These are phyloP conservation scores for Leccinum ochraceum DNA, from an alignment of 768 basidiomycete genomes.

Conservation along the genomic window DNA sequence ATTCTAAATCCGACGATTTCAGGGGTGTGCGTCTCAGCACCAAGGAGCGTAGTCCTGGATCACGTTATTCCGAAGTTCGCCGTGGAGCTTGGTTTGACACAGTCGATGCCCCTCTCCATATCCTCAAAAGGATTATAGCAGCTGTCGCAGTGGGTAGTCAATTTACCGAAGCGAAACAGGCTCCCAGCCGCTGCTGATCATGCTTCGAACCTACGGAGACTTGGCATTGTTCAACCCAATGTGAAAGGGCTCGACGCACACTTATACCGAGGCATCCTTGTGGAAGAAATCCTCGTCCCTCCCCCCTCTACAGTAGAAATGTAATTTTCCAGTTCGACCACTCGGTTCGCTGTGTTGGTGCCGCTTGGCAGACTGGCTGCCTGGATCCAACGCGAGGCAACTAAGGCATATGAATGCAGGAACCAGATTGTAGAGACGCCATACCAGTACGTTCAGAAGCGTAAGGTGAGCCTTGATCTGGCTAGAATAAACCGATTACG, in stretches of 20 bases:
- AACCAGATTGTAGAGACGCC: conserved; percentile 7
- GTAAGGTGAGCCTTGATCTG: not conserved
- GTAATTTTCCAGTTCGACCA: not conserved
- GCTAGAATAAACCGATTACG: not conserved
- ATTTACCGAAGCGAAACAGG: not conserved
- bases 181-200: not conserved
- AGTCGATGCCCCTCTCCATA: not conserved
- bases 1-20: not conserved
- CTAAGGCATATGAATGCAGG: not conserved
- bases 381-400: conserved; percentile 9
- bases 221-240: not conserved
- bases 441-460: not conserved
- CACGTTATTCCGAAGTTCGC: not conserved
- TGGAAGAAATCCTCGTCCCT: not conserved
- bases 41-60: not conserved
- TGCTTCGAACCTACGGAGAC: not conserved
- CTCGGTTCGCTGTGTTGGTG: not conserved
- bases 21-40: not conserved
- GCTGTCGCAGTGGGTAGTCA: not conserved
- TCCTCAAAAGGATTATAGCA: not conserved
- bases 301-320: not conserved
- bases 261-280: not conserved
- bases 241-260: not conserved
- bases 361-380: not conserved
- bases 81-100: not conserved